Evolutionary conservation across 225 moss, liverwort and hornwort genomes (phyloP), one percentile per base, ranked within the genome.

Genomic region (Neckera pumila): DNA sequence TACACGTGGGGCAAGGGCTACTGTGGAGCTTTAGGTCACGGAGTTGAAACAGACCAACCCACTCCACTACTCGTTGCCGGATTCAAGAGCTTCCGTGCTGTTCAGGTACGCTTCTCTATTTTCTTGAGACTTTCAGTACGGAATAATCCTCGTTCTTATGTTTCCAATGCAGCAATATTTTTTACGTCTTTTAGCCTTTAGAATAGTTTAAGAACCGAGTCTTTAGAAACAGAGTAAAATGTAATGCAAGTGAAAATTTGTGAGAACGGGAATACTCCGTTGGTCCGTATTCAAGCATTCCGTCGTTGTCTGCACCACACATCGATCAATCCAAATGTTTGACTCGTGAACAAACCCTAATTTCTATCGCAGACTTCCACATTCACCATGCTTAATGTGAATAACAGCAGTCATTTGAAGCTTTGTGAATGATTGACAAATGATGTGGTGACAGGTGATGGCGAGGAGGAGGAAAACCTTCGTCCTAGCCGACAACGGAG

Each of bases 1-100:
- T 97, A 96, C 81, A 97, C 98, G 11, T 98, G 98, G 98, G 98
- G 98, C 70, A 94, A 91, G 90, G 98, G 98, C n/a, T 98, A 97
- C 86, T 97, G 98, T 87, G 98, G 98, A 84, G 93, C 98, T 82
- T 86, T 98, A 75, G 98, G 98, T 28, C 98, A 97, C 86, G 97
- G 96, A 57, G 80, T 84, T 79, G 97, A 96, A 93, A 86, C 63
- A 33, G 95, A 97, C 83, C 93, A 95, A 81, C 81, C 27, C 45
- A 91, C 81, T 31, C 98, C 98, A 21, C 89, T 91, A 56, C 69
- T 92, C 56, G 93, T 97, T 17, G 78, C 80, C 28, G 90, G 82
- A 75, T 85, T 98, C 85, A 89, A 84, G 91, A 70, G 91, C 81
- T 63, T 90, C 66, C 98, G 95, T 69, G 97, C 94, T 87, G 91